Evolutionary conservation across 305 asterid genomes (phyloP), one percentile per base, ranked within the genome.

Genomic region (Fraxinus floribunda): DNA sequence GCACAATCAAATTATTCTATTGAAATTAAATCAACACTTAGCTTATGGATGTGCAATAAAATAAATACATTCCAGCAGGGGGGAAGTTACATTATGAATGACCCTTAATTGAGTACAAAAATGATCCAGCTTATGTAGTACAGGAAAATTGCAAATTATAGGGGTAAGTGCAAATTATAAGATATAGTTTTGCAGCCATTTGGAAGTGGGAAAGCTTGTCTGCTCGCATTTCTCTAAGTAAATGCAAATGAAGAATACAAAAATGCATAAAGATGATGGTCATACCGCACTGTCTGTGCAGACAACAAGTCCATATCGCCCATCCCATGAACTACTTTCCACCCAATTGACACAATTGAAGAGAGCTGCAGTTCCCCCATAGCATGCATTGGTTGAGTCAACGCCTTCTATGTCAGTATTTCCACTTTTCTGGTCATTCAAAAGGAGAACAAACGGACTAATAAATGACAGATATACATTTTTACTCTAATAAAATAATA

Each of bases 351-450:
- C 93, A 76, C 99, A 97, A 87, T 97, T 97, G 71, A 97, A 87
- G 72, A 97, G 86, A n/a, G 99, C 99, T 79, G 99, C 99, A 38
- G 99, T 97, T 60, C 99, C 99, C n/a, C 99, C 99, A 81, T 97
- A 97, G 89, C 99, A 97, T 41, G 99, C 98, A 83, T 97, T 97
- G 85, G 92, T 89, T 20, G 99, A 97, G 90, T 97, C 99, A 78
- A 97, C 99, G 13, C 99, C 99, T 93, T 97, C 99, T 79, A 97
- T 92, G 85, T 97, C 99, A 36, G 98, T 92, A 78, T 97, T 97
- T 85, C 99, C 98, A 79, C 86, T 83, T 87, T 91, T 91, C 99
- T 94, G 91, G 44, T 87, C 49, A 75, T 85, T 85, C 84, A 76
- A 79, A 82, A 30, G 39, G 82, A 79, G 76, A 75, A 78, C 29